Percentiles rank a stretch among this genome's conserved stretches.
These are phyloP conservation scores for Calycina marina DNA, from an alignment of 2,329 filamentous ascomycete genomes.

Conservation along the genomic window DNA sequence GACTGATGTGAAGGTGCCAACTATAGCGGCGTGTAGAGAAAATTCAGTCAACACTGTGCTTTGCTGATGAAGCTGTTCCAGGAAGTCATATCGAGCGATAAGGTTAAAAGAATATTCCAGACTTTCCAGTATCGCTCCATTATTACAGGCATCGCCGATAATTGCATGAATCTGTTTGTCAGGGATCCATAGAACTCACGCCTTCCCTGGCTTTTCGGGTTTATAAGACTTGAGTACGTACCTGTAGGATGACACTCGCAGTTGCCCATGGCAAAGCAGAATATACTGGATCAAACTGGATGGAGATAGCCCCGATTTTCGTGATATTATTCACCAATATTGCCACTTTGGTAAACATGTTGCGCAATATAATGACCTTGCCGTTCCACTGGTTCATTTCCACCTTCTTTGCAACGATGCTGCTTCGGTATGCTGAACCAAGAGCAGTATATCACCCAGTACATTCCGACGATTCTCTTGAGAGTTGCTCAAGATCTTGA, in stretches of 20 bases:
- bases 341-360: conserved; percentile 12
- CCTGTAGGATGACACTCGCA: conserved; percentile 6
- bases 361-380: neutral
- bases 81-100: conserved; percentile 5
- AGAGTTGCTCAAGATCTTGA: no score
- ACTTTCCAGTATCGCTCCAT: conserved; percentile 6
- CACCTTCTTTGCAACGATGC: neutral
- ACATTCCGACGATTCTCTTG: neutral
- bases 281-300: conserved; percentile 13
- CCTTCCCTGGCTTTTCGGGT: no score
- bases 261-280: conserved; percentile 9
- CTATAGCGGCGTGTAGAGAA: conserved; percentile 1
- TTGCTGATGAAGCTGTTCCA: conserved; percentile 6
- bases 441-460: neutral
- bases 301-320: conserved; percentile 14
- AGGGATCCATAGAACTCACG: no score
- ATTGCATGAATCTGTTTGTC: neutral
- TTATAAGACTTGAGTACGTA: neutral
- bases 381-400: neutral
- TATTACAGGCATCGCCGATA: conserved; percentile 2
- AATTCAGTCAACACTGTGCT: neutral
- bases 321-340: conserved; percentile 18
- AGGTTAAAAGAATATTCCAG: conserved; percentile 5
- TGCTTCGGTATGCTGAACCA: neutral
- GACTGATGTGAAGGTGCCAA: conserved; percentile 5